A percentile compares a stretch with the other conserved stretches of the same genome.
Evolutionary conservation across 2,329 filamentous ascomycete genomes (phyloP).

Genomic region (Aspergillus arachidicola): DNA sequence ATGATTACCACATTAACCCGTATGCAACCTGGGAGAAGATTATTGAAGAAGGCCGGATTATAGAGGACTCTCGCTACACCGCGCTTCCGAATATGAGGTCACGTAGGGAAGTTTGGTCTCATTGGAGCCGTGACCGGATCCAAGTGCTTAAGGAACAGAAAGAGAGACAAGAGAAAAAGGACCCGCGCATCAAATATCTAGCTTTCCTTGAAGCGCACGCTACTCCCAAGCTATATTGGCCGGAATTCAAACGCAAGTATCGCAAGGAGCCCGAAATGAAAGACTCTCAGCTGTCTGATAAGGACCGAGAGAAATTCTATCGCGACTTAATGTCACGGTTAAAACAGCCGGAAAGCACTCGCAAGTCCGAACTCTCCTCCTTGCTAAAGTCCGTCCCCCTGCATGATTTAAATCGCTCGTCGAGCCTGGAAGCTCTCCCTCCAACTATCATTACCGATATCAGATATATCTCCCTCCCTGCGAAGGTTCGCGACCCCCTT

Average conservation of each 20-base stretch:
- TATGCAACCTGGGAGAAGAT: constrained; percentile 92
- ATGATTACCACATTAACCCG: constrained; percentile 79
- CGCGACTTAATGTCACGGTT: constrained; percentile 50
- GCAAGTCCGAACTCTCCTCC: constrained; percentile 49
- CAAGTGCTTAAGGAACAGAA: constrained; percentile 71
- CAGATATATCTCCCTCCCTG: constrained; percentile 46
- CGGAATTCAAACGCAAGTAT: constrained; percentile 91
- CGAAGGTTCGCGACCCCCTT: constrained; percentile 42
- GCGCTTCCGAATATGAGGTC: constrained; percentile 78
- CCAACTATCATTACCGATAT: constrained; percentile 46
- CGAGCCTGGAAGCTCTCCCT: constrained; percentile 43
- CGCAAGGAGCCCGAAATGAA: constrained; percentile 77
- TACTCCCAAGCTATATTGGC: constrained; percentile 93
- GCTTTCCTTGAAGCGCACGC: constrained; percentile 79
- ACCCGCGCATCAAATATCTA: constrained; percentile 82
- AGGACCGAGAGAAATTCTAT: constrained; percentile 53
- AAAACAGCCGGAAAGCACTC: constrained; percentile 48
- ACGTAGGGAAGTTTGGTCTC: constrained; percentile 79
- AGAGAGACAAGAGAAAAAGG: constrained; percentile 74
- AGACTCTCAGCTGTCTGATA: constrained; percentile 47
- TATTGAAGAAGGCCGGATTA: constrained; percentile 76
- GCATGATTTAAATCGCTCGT: constrained; percentile 43
- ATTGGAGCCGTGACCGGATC: constrained; percentile 80
- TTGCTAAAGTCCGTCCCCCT: constrained; percentile 48
- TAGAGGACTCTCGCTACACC: constrained; percentile 86